Base-by-base conservation (phyloP, 257 asterid species). In the Scutellaria galericulata region DNA sequence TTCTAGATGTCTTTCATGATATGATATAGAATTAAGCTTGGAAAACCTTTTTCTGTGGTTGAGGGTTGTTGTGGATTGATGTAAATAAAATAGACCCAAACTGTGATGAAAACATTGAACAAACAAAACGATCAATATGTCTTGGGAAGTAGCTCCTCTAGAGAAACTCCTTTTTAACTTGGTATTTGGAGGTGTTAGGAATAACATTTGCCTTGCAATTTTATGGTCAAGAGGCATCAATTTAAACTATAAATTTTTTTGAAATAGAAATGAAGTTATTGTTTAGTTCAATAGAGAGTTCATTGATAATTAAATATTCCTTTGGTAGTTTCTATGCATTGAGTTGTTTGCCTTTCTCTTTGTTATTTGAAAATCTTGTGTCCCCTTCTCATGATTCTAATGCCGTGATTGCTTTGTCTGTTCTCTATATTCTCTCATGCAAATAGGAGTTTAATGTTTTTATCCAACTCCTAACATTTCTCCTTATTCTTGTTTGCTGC, bases 1-100 rank as follows among this genome's bases (percentile, higher is more conserved):
- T 70, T 24, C 35, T 70, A 56, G 15, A 41, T 44, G 65, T 70
- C 45, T 56, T 15, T 54, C 35, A 7, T 47, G 57, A 55, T 65
- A 52, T 65, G 55, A 13, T 62, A 52, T 63, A n/a, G 7, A 51
- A 8, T 24, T 65, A 24, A 60, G 39, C 27, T 39, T 3, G 48
- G 9, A 39, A 7, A n/a, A 9, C 42, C 27, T 13, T 14, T 39
- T 37, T 64, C 11, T 31, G 57, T 73, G 58, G 65, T 52, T 73
- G 71, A 44, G 39, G 48, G 58, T 50, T 22, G 64, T 52, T n/a
- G n/a, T 45, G 2, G 20, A 47, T 52, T 50, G 35, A 37, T 48
- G 42, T 60, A 6, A 60, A 31, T 39, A 46, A 20, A 56, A 10
- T 55, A 15, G 73, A 54, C 48, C 18, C 13, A 54, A 55, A 40